Evolutionary conservation across 2,329 filamentous ascomycete genomes (phyloP), one percentile per base, ranked within the genome.

Genomic region (Paracamarosporium sp.): DNA sequence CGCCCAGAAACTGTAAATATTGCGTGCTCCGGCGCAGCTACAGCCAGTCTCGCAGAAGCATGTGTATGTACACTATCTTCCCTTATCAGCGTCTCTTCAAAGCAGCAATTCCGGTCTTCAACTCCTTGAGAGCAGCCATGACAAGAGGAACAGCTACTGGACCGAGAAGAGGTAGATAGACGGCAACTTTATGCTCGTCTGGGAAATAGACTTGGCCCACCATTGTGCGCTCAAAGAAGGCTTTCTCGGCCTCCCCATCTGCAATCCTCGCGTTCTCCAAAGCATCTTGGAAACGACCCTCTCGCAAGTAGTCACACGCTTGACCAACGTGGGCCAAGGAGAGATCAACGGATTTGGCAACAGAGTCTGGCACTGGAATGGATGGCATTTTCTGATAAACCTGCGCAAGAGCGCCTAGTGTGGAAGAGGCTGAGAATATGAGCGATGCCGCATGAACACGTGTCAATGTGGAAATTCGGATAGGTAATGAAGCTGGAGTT

Each of bases 221-320:
- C 95, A 99, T 99, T 71, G 91, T 96, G 79, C 96, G 96, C 78
- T 99, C 95, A 67, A 99, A 99, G 78, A 99, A 99, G 0, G 94
- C 94, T 59, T 90, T 88, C 75, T 99, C 95, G 0, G 93, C 94
- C 72, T 96, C 92, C 2, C 87, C 85, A 77, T 97, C 93, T 5
- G 95, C 95, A 45, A 92, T 87, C 9, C 91, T 86, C 0, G 94
- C 94, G 73, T 94, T 88, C 61, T 89, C 85, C 36, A 99, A 80
- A 0, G 93, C 93, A 6, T 78, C 76, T 27, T 88, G 84, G 66
- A 88, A 89, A 3, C 80, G 79, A 2, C 86, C 87, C 25, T 83
- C 80, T 25, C 80, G 81, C 2, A 98, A 82, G 52, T 87, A 86
- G 24, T 88, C 82, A 71, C 94, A 97, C 0, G 93, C 90, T 44